Conservation (phyloP, 2,329 filamentous ascomycete genomes). For the Trichoderma cornu-damae region DNA sequence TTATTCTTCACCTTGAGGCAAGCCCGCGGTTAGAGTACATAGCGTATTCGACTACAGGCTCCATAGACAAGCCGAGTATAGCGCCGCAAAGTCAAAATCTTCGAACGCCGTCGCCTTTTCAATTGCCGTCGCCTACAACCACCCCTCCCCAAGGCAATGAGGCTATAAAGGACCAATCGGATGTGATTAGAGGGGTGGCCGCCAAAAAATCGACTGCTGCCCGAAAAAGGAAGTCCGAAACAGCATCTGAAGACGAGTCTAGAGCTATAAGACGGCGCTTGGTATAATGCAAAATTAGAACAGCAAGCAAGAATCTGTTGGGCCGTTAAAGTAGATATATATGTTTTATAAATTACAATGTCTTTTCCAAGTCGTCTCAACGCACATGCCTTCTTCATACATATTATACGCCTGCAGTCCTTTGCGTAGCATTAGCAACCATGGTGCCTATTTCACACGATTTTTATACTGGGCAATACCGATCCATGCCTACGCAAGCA, state of each 20-base stretch:
- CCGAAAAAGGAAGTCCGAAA: not conserved
- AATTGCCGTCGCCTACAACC: not conserved
- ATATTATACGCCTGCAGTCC: not conserved
- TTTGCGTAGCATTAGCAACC: not conserved
- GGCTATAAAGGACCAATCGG: not conserved
- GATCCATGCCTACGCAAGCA: not conserved
- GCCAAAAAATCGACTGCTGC: not conserved
- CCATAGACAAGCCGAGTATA: not conserved
- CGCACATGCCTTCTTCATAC: not conserved
- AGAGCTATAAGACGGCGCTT: not conserved
- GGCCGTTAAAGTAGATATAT: no score
- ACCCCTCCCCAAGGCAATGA: not conserved
- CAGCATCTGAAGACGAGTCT: not conserved
- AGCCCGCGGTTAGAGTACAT: constrained; percentile 10
- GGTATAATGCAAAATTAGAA: not conserved
- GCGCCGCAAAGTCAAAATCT: not conserved
- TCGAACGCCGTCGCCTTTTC: constrained; percentile 8
- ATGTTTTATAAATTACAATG: not conserved
- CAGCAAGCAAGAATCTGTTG: no score
- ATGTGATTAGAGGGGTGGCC: not conserved
- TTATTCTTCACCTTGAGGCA: constrained; percentile 8
- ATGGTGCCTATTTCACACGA: not conserved
- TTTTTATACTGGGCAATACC: not conserved
- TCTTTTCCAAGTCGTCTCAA: not conserved
- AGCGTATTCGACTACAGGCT: not conserved